Evolutionary conservation across 306 rosid species (phyloP).

Genomic region (Prunus salicina): DNA sequence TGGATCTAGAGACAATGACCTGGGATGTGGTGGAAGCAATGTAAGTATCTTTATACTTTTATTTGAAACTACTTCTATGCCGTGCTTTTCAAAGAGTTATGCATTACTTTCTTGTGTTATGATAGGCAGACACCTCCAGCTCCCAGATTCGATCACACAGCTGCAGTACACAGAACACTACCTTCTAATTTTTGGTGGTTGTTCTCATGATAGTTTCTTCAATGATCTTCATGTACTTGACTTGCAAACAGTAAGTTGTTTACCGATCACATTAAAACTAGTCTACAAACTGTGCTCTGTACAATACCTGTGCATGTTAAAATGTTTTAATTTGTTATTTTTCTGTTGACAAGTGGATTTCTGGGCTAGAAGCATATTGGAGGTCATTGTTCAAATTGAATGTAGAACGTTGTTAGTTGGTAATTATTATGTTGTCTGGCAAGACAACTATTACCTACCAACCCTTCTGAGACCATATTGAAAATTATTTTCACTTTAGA

Average conservation of each 20-base stretch:
- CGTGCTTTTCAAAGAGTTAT: slow-evolving; percentile 21
- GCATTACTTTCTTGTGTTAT: slow-evolving; percentile 44
- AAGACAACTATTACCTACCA: background rate
- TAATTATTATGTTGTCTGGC: background rate
- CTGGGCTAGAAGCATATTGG: background rate
- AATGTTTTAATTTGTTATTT: background rate
- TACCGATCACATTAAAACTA: background rate
- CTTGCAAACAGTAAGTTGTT: slow-evolving; percentile 69
- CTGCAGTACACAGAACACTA: slow-evolving; percentile 72
- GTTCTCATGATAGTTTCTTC: slow-evolving; percentile 89
- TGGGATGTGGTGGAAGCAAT: slow-evolving; percentile 59
- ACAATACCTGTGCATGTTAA: background rate
- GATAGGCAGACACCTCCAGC: slow-evolving; percentile 91
- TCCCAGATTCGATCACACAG: slow-evolving; percentile 92
- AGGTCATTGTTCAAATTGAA: background rate
- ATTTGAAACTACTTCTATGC: slow-evolving; percentile 19
- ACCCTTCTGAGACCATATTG: background rate
- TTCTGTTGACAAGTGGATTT: background rate
- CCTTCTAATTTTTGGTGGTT: slow-evolving; percentile 91
- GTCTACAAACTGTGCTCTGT: background rate
- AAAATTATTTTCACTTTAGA: background rate
- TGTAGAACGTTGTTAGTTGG: background rate
- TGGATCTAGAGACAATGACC: slow-evolving; percentile 82
- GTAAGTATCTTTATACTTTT: slow-evolving; percentile 56
- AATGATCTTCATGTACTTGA: slow-evolving; percentile 86